A percentile compares a stretch with the other conserved stretches of the same genome.
Evolutionary conservation across 805 yeast genomes (phyloP).

Genomic region (Starmerella tilneyi): DNA sequence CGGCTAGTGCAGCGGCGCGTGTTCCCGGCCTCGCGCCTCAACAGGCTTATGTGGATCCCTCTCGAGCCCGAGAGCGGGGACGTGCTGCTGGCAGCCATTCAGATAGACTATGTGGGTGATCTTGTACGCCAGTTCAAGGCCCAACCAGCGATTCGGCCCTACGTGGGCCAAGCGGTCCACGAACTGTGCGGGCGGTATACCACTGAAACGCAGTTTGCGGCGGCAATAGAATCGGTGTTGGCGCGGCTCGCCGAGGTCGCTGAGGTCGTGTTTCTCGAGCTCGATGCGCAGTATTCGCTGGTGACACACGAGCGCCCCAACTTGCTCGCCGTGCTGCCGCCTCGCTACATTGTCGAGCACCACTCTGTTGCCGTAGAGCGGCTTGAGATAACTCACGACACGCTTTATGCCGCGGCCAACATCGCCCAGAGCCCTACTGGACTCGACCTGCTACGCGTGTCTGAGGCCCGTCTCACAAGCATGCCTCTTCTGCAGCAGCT

Average conservation of each 20-base stretch:
- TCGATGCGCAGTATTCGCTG: slow-evolving; percentile 18
- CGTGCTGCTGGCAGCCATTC: slow-evolving; percentile 12
- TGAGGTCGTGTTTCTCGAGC: slow-evolving; percentile 14
- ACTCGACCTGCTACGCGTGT: slow-evolving; percentile 13
- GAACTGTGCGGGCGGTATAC: slow-evolving; percentile 8
- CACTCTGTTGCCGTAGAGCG: slow-evolving; percentile 12
- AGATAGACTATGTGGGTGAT: slow-evolving; percentile 17
- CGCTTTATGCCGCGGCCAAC: slow-evolving; percentile 20
- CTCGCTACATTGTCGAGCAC: slow-evolving; percentile 15
- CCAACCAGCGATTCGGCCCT: background rate
- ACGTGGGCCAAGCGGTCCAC: slow-evolving; percentile 5
- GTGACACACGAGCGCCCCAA: slow-evolving; percentile 5
- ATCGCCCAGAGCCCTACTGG: slow-evolving; percentile 13
- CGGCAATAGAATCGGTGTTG: slow-evolving; percentile 15
- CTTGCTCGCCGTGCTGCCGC: slow-evolving; percentile 22
- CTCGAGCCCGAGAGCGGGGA: slow-evolving; percentile 13
- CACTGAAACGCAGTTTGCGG: background rate
- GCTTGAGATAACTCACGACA: slow-evolving; percentile 11
- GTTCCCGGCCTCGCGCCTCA: slow-evolving; percentile 2
- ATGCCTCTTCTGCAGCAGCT: slow-evolving; percentile 17
- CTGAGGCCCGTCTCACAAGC: slow-evolving; percentile 4
- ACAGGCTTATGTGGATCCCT: slow-evolving; percentile 3
- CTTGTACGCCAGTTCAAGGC: slow-evolving; percentile 4
- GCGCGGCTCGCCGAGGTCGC: slow-evolving; percentile 8
- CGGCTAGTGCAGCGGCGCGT: slow-evolving; percentile 8